These are phyloP conservation scores for Leucosporidium yakuticum DNA, from an alignment of 768 basidiomycete genomes.

Conservation along the genomic window DNA sequence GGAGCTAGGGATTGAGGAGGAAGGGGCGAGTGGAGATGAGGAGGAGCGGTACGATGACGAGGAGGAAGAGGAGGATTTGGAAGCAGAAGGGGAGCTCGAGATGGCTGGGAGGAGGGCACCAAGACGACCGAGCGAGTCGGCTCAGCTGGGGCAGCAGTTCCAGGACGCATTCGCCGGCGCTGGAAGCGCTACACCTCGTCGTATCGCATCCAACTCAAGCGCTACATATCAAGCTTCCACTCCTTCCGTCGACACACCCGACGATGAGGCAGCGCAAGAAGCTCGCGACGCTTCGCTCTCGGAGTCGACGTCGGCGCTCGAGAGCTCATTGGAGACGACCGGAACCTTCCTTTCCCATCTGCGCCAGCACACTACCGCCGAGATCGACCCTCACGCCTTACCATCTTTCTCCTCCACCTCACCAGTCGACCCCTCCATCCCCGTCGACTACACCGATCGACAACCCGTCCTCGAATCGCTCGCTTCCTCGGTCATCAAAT, in stretches of 20 bases:
- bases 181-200: background rate
- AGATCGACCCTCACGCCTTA: conserved; percentile 43
- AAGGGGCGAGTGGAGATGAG: conserved; percentile 19
- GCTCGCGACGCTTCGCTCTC: conserved; percentile 4
- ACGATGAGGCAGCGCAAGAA: background rate
- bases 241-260: background rate
- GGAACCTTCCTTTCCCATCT: conserved; percentile 70
- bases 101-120: background rate
- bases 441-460: conserved; percentile 20
- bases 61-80: background rate
- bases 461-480: conserved; percentile 54
- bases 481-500: conserved; percentile 69
- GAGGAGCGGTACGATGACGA: conserved; percentile 6
- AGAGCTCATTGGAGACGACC: conserved; percentile 54
- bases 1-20: conserved; percentile 27
- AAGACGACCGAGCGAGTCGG: background rate
- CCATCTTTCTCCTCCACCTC: conserved; percentile 37
- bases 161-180: background rate
- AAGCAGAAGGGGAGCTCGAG: conserved; percentile 13
- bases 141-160: background rate
- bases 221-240: background rate
- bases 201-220: background rate
- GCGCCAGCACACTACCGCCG: conserved; percentile 45
- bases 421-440: conserved; percentile 45
- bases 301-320: conserved; percentile 1